Conservation (phyloP, 257 asterid species). For the Cruciata laevipes region DNA sequence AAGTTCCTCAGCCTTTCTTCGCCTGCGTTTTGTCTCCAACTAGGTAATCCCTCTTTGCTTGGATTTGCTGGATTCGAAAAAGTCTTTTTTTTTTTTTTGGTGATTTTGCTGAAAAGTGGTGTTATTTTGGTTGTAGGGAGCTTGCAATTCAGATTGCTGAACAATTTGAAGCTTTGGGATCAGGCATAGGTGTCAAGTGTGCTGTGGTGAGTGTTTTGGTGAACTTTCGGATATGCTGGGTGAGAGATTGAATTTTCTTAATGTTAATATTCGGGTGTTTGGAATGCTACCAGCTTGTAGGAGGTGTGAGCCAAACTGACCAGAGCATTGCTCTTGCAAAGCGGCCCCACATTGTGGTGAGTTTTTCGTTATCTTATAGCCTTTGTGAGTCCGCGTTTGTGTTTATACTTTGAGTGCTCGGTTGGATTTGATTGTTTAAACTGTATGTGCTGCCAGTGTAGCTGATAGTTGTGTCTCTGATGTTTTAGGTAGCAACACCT, state of each 20-base stretch:
- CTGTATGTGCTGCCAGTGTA: neutral
- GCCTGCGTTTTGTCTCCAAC: constrained; percentile 91
- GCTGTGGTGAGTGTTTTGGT: constrained; percentile 46
- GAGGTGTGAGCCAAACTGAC: constrained; percentile 70
- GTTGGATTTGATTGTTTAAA: neutral
- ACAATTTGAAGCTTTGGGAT: constrained; percentile 87
- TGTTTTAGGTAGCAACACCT: constrained; percentile 87
- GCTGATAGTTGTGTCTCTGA: neutral
- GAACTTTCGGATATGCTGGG: neutral
- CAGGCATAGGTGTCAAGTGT: constrained; percentile 66
- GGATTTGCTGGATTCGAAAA: too few relatives aligned
- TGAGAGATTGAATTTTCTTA: neutral
- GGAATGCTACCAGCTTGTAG: constrained; percentile 64
- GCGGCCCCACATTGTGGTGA: constrained; percentile 85
- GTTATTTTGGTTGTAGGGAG: constrained; percentile 33
- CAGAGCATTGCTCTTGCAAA: constrained; percentile 73
- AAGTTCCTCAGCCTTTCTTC: constrained; percentile 70
- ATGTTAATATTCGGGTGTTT: constrained; percentile 6
- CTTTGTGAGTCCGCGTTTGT: neutral
- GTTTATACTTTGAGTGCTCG: neutral
- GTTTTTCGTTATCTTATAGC: constrained; percentile 21
- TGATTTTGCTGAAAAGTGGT: neutral
- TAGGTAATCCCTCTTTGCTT: constrained; percentile 16
- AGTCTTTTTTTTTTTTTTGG: too few relatives aligned
- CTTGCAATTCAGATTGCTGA: constrained; percentile 84